A percentile compares a stretch with the other conserved stretches of the same genome.
phyloP scores from a whole-genome alignment of 768 basidiomycete genomes.

The Candolleomyces efflorescens region DNA sequence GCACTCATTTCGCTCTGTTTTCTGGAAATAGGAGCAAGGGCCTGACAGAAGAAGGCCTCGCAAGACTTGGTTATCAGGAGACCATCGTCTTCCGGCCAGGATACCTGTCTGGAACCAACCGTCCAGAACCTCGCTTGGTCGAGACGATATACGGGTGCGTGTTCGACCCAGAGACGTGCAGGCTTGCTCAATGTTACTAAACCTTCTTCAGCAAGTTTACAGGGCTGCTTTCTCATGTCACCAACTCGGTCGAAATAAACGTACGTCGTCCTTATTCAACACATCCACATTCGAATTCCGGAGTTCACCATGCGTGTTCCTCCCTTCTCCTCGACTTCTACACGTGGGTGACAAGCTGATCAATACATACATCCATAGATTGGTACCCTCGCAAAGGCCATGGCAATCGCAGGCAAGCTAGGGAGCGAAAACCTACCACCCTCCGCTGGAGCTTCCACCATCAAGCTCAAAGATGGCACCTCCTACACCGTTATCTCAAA shows the following conservation, averaged over 20 bases:
- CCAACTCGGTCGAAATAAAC: constrained; percentile 38
- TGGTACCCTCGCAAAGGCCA: constrained; percentile 47
- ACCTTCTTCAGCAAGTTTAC: constrained; percentile 31
- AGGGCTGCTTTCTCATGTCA: constrained; percentile 32
- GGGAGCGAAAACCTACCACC: constrained; percentile 48
- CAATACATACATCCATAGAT: constrained; percentile 31
- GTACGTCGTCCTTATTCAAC: constrained; percentile 22
- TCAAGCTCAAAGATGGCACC: constrained; percentile 27
- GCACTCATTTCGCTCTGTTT: neutral
- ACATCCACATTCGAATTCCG: too few species aligned
- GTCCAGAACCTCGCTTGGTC: constrained; percentile 31
- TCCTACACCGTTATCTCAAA: constrained; percentile 57
- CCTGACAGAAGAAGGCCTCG: constrained; percentile 65
- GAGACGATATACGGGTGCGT: constrained; percentile 45
- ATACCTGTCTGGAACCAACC: constrained; percentile 43
- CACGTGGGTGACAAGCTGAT: neutral
- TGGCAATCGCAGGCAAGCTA: constrained; percentile 48
- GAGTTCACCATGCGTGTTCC: too few species aligned
- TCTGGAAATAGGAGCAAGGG: constrained; percentile 57
- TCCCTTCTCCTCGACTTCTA: too few species aligned
- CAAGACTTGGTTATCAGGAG: constrained; percentile 64
- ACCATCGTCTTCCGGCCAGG: constrained; percentile 68
- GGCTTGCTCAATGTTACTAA: neutral
- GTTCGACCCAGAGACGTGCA: neutral
- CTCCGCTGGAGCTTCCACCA: constrained; percentile 37